Conservation (phyloP, 345 rosid genomes). For the Salix brachista region DNA sequence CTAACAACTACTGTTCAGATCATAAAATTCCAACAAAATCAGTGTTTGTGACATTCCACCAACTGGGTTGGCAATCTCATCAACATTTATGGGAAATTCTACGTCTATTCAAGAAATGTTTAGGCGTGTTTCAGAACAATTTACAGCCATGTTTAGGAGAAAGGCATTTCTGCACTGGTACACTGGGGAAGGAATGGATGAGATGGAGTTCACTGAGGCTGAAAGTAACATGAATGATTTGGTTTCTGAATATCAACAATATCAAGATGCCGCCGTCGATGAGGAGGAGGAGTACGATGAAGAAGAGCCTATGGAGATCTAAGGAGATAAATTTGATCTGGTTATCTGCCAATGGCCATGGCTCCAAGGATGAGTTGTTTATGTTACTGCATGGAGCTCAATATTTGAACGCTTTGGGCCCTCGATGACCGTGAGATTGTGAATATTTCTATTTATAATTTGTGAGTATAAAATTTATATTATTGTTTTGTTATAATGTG, state of each 20-base stretch:
- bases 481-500: neutral
- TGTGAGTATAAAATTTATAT: neutral
- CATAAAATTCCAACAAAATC: no score
- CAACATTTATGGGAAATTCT: constrained; percentile 77
- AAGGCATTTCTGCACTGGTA: constrained; percentile 78
- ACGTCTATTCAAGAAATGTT: constrained; percentile 69
- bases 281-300: constrained; percentile 53
- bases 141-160: constrained; percentile 56
- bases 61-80: constrained; percentile 64
- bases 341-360: neutral
- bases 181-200: constrained; percentile 95
- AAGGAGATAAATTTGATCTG: neutral
- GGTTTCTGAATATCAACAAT: constrained; percentile 86
- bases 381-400: constrained; percentile 9
- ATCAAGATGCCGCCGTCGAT: constrained; percentile 72
- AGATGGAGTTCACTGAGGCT: constrained; percentile 93
- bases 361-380: neutral
- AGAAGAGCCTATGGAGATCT: constrained; percentile 45
- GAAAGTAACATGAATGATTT: constrained; percentile 91
- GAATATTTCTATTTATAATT: neutral
- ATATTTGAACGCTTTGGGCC: constrained; percentile 16
- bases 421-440: neutral
- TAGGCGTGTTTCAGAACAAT: constrained; percentile 54
- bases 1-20: no score
- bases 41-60: constrained; percentile 80